Conservation (phyloP, 257 asterid species). For the Solanum bukasovii region DNA sequence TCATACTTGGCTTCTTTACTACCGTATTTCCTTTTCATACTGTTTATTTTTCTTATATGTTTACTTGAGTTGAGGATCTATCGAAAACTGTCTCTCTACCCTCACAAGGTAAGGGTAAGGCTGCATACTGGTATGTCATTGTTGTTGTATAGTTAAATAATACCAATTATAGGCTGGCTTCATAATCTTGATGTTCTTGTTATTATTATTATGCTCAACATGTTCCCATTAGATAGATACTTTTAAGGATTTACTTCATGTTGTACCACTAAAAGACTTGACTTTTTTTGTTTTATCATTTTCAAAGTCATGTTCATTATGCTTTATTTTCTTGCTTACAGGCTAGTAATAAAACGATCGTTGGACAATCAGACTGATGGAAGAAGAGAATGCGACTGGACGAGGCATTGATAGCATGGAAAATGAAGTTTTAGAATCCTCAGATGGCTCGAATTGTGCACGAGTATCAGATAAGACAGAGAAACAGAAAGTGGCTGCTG, state of each 20-base stretch:
- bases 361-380: not conserved
- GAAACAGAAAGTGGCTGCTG: constrained; percentile 6
- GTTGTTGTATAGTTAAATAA: not conserved
- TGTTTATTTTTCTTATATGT: not conserved
- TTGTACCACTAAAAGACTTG: not conserved
- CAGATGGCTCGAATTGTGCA: not conserved
- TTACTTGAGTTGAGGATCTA: not conserved
- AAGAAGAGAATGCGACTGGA: not conserved
- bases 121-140: not conserved
- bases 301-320: not conserved
- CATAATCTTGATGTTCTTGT: not conserved
- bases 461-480: not conserved
- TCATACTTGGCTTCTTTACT: not conserved
- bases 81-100: not conserved
- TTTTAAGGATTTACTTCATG: not conserved
- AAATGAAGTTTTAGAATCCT: not conserved
- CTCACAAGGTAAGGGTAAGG: not conserved
- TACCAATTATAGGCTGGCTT: not conserved
- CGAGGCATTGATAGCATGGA: not conserved
- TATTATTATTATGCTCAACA: not conserved
- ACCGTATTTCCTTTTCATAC: not conserved
- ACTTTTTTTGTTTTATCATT: not conserved
- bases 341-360: not conserved
- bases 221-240: not conserved
- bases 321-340: not conserved